Evolutionary conservation across 2,329 filamentous ascomycete genomes (phyloP), one percentile per base, ranked within the genome.

Genomic region (Decorospora gaudefroyi): DNA sequence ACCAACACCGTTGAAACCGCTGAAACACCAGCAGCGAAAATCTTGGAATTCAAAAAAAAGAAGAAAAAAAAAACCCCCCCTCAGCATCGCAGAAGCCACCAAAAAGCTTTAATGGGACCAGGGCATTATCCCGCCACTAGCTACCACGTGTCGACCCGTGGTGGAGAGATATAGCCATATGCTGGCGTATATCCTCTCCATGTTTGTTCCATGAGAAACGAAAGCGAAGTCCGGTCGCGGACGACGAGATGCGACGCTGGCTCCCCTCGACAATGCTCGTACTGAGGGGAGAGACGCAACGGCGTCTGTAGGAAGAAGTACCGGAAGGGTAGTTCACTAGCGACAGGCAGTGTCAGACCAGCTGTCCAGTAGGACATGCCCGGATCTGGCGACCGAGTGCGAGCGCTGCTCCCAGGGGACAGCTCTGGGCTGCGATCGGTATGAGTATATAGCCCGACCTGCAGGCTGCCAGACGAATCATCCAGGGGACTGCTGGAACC

Each of bases 261-360:
- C 6, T 61, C 30, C 8, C 65, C 64, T 23, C 64, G 60, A 37
- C 62, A 65, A 29, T 62, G 57, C 19, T 60, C 57, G 16, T 49
- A 52, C 46, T 68, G 58, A n/a, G 61, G 53, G 15, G 59, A 68
- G 10, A 69, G 45, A 6, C 63, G 55, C 21, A 69, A 53, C 2
- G 65, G 66, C 6, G 27, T 57, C 10, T 31, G 52, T 3, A 53
- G 31, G 22, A 68, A 67, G 30, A 59, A 44, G 41, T 68, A 64
- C 8, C 43, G 47, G 5, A 32, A 31, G 4, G 51, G 45, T 17
- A 47, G 18, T 8, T 21, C 25, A 28, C 34, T 37, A 2, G 22
- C 34, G 12, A 27, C 22, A 6, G 15, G 34, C 34, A 42, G 12
- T 7, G 15, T 32, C 34, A 42, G 12, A 23, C 10, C 29, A 9